Evolutionary conservation across 352 stramenopile genomes (phyloP).

Genomic region (Phytophthora fragariae): DNA sequence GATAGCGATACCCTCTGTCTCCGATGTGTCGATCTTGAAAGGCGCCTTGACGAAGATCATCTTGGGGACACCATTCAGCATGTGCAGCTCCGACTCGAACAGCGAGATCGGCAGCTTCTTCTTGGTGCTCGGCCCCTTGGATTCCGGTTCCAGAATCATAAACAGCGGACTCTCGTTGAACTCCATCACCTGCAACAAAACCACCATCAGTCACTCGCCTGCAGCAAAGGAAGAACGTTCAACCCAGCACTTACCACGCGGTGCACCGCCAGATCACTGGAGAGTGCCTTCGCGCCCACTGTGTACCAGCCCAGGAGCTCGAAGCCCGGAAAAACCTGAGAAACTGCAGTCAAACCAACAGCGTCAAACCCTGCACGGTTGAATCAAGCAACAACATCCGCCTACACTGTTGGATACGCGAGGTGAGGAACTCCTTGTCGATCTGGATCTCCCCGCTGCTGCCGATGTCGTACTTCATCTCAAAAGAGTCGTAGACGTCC

Average conservation of each 20-base stretch:
- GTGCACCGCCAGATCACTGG: slow-evolving; percentile 82
- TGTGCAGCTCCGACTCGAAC: slow-evolving; percentile 88
- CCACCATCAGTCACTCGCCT: neutral
- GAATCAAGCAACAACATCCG: slow-evolving; percentile 23
- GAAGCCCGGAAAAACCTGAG: slow-evolving; percentile 88
- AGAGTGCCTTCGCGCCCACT: slow-evolving; percentile 70
- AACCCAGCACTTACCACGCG: slow-evolving; percentile 51
- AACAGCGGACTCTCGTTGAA: slow-evolving; percentile 90
- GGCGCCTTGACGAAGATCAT: slow-evolving; percentile 91
- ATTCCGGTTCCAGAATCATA: slow-evolving; percentile 74
- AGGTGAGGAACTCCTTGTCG: slow-evolving; percentile 84
- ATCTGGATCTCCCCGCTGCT: slow-evolving; percentile 66
- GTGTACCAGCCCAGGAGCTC: slow-evolving; percentile 92
- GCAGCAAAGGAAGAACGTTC: neutral
- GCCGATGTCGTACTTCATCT: slow-evolving; percentile 81
- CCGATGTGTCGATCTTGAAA: slow-evolving; percentile 90
- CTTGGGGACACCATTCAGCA: slow-evolving; percentile 85
- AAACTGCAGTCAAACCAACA: slow-evolving; percentile 47
- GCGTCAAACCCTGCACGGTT: neutral
- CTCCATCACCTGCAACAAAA: slow-evolving; percentile 73
- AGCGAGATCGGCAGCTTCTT: slow-evolving; percentile 90
- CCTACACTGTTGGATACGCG: slow-evolving; percentile 82
- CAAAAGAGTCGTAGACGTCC: slow-evolving; percentile 89
- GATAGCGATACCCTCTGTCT: slow-evolving; percentile 88
- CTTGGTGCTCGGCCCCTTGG: slow-evolving; percentile 73